Base-by-base conservation (phyloP, 257 asterid species). In the Schizonepeta tenuifolia region DNA sequence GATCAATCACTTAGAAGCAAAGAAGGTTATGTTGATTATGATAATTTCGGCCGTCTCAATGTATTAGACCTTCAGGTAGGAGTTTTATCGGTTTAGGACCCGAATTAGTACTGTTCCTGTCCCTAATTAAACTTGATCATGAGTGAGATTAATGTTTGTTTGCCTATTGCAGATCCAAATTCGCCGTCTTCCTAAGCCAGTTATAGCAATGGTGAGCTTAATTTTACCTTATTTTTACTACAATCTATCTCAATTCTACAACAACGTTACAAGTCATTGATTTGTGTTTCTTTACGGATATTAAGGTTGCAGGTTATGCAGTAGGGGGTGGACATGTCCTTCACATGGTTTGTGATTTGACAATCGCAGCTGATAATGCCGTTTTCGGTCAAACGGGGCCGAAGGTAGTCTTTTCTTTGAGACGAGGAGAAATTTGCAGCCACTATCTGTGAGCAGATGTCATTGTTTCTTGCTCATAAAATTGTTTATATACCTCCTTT, bases 311-410 rank as follows among this genome's bases (percentile, higher is more conserved):
- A 63, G 98, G 98, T 7, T 93, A 90, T 74, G 98, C 98, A 21
- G 96, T 93, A 3, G 98, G 98, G 38, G 98, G 97, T 38, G 98
- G 97, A 21, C 97, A 93, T 75, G 91, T 93, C 18, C 88, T 93
- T 75, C 98, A 93, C 67, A 89, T 93, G 98, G 98, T 93, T 36
- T 93, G 98, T 55, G 96, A 93, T 74, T 57, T 93, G 74, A 91
- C 97, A 4, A 91, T 91, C 70, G 99, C 97, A 17, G 99, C 99
- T 4, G 97, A 91, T 26, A 94, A 89, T 75, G 99, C 98, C 41
- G 66, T 94, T 22, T 94, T 91, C 69, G 97, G 99, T n/a, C 99
- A 94, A 77, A 88, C 97, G 2, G 99, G 99, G 24, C 99, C 98
- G 3, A 94, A 94, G 92, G 97, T 92, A 66, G 73, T 59, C 53